These are phyloP conservation scores for Elsinoe australis DNA, from an alignment of 2,329 filamentous ascomycete species.

Conservation along the genomic window DNA sequence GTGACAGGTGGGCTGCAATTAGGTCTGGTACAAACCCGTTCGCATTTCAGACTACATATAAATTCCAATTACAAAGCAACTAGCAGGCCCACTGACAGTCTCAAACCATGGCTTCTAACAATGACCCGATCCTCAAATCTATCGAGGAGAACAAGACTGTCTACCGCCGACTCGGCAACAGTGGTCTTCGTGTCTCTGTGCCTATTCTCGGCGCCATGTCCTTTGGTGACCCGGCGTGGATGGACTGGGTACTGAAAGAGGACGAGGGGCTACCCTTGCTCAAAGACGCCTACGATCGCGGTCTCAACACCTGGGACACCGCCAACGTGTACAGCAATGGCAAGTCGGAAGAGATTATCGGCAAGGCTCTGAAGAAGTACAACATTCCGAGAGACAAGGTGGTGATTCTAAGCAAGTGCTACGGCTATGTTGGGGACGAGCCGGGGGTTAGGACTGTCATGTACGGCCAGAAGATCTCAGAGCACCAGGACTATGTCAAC, in stretches of 20 bases:
- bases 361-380: constrained; percentile 54
- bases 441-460: constrained; percentile 31
- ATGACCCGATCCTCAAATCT: constrained; percentile 24
- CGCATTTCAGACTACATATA: too few species aligned
- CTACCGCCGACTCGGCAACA: constrained; percentile 46
- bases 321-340: constrained; percentile 51
- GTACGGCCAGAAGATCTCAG: constrained; percentile 36
- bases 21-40: too few species aligned
- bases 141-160: constrained; percentile 43
- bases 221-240: constrained; percentile 38
- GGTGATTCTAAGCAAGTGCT: constrained; percentile 53
- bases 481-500: constrained; percentile 46
- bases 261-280: constrained; percentile 29
- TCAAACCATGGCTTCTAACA: too few species aligned
- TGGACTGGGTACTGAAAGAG: constrained; percentile 37
- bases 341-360: constrained; percentile 47
- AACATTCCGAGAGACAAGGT: constrained; percentile 50
- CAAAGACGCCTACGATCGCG: constrained; percentile 37
- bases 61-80: neutral
- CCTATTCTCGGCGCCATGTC: constrained; percentile 52
- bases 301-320: constrained; percentile 42
- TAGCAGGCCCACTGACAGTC: too few species aligned
- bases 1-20: too few species aligned
- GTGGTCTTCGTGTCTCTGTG: constrained; percentile 49
- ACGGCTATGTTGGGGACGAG: constrained; percentile 40